These are phyloP conservation scores for Penicillium nucicola DNA, from an alignment of 495 filamentous ascomycete genomes.

Conservation along the genomic window DNA sequence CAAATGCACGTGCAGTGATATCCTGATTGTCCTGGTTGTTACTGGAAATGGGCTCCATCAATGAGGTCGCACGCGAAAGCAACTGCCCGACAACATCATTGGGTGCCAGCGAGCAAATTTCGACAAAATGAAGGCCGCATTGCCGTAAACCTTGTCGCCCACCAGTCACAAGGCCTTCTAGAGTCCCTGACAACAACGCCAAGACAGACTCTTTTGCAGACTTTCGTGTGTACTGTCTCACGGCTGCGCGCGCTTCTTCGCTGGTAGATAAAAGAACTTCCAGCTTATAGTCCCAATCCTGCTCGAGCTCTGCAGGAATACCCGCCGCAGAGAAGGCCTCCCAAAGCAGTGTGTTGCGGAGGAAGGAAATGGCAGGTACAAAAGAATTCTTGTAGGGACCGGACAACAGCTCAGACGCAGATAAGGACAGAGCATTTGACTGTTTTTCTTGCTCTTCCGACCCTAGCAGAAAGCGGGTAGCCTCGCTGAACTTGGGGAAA, in stretches of 20 bases:
- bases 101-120: conserved; percentile 63
- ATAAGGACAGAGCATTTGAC: conserved; percentile 14
- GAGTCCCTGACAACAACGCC: conserved; percentile 50
- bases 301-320: conserved; percentile 57
- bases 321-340: conserved; percentile 58
- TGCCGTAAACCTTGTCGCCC: conserved; percentile 46
- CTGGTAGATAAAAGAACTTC: conserved; percentile 67
- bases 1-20: conserved; percentile 67
- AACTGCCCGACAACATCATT: conserved; percentile 48
- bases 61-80: conserved; percentile 41
- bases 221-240: conserved; percentile 50
- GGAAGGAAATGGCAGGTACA: conserved; percentile 65
- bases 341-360: conserved; percentile 69
- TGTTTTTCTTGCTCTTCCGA: conserved; percentile 18
- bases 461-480: conserved; percentile 31
- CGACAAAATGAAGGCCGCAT: conserved; percentile 60
- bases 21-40: conserved; percentile 64
- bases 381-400: conserved; percentile 38
- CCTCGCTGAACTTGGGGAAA: conserved; percentile 45
- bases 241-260: conserved; percentile 51
- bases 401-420: conserved; percentile 25
- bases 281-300: conserved; percentile 82
- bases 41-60: conserved; percentile 59
- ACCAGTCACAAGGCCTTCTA: conserved; percentile 56
- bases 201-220: conserved; percentile 29